phyloP scores from a whole-genome alignment of 495 filamentous ascomycete species.

The Amorphotheca resinae region DNA sequence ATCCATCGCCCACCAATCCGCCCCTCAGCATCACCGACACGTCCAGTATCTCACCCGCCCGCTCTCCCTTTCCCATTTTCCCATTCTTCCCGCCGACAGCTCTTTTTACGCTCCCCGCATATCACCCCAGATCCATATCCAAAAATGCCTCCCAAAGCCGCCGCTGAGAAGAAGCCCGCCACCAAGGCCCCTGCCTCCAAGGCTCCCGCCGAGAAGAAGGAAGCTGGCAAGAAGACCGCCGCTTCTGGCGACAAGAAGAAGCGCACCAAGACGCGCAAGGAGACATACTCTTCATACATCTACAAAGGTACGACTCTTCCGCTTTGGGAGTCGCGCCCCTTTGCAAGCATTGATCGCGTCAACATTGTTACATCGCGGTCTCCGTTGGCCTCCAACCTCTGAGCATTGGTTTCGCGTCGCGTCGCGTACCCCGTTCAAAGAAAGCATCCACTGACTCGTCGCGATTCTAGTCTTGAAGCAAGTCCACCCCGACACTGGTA shows the following conservation, averaged over 20 bases:
- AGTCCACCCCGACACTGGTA: slow-evolving; percentile 99
- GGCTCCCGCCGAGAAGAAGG: slow-evolving; percentile 90
- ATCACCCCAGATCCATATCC: slow-evolving; percentile 8
- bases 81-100: slow-evolving; percentile 22
- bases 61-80: slow-evolving; percentile 30
- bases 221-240: slow-evolving; percentile 98
- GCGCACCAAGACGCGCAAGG: slow-evolving; percentile 99
- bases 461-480: slow-evolving; percentile 80
- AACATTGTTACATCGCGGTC: slow-evolving; percentile 1
- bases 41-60: slow-evolving; percentile 24
- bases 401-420: slow-evolving; percentile 5
- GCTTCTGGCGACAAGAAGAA: slow-evolving; percentile 98
- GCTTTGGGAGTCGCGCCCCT: slow-evolving; percentile 13
- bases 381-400: slow-evolving; percentile 1
- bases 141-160: slow-evolving; percentile 92
- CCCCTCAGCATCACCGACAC: background rate
- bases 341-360: slow-evolving; percentile 9
- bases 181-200: slow-evolving; percentile 93
- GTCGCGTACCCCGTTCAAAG: slow-evolving; percentile 14
- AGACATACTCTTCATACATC: slow-evolving; percentile 99
- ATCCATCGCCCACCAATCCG: background rate
- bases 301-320: slow-evolving; percentile 78
- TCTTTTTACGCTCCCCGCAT: slow-evolving; percentile 17
- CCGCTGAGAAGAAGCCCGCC: slow-evolving; percentile 92
- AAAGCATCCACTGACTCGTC: background rate